These are phyloP conservation scores for Phytophthora colocasiae DNA, from an alignment of 352 stramenopile species.

Conservation along the genomic window DNA sequence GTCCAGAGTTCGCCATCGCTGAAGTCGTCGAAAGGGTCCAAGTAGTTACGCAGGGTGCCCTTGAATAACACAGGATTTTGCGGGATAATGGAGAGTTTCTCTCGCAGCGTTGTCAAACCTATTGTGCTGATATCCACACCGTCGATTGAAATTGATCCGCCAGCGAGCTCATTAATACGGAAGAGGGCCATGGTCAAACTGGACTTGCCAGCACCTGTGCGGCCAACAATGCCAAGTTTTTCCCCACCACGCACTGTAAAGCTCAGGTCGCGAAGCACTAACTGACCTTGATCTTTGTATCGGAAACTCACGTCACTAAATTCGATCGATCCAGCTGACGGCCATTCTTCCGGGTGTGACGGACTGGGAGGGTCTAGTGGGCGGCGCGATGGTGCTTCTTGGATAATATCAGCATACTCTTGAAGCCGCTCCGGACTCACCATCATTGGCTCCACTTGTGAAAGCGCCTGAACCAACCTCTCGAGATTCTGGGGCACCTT, in stretches of 20 bases:
- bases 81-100: slow-evolving; percentile 92
- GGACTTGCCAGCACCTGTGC: slow-evolving; percentile 90
- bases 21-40: slow-evolving; percentile 92
- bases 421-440: slow-evolving; percentile 91
- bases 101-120: slow-evolving; percentile 79
- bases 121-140: slow-evolving; percentile 83
- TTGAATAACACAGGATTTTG: slow-evolving; percentile 95
- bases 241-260: slow-evolving; percentile 47
- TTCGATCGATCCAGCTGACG: slow-evolving; percentile 65
- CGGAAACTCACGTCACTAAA: slow-evolving; percentile 90
- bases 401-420: slow-evolving; percentile 81
- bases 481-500: slow-evolving; percentile 88
- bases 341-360: slow-evolving; percentile 67
- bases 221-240: slow-evolving; percentile 89
- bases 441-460: slow-evolving; percentile 75
- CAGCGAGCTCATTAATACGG: slow-evolving; percentile 85
- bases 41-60: slow-evolving; percentile 89
- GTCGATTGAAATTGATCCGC: slow-evolving; percentile 89
- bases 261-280: slow-evolving; percentile 53
- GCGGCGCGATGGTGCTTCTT: slow-evolving; percentile 52
- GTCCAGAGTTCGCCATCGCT: slow-evolving; percentile 73
- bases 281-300: slow-evolving; percentile 80
- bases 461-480: slow-evolving; percentile 74
- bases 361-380: slow-evolving; percentile 42
- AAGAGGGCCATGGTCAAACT: slow-evolving; percentile 90